Evolutionary conservation across 2,329 filamentous ascomycete genomes (phyloP).

Genomic region (Aspergillus sp.): DNA sequence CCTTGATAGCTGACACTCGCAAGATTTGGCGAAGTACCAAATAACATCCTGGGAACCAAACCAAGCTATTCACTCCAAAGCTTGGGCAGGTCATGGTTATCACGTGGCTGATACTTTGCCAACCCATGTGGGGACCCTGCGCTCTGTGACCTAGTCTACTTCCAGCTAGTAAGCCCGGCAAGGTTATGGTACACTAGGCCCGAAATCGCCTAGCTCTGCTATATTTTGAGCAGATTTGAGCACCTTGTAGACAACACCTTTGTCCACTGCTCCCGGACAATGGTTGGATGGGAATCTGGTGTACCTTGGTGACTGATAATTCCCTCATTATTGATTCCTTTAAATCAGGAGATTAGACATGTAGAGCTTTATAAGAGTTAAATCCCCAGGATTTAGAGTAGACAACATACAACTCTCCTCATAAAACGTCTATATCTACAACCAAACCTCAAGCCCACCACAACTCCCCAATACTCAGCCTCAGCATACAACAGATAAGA

Average conservation of each 20-base stretch:
- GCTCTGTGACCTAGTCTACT: not conserved
- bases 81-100: too few relatives aligned
- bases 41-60: too few relatives aligned
- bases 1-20: not conserved
- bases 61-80: too few relatives aligned
- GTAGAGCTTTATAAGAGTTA: not conserved
- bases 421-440: too few relatives aligned
- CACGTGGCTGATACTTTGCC: too few relatives aligned
- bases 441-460: not conserved
- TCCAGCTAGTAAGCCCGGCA: not conserved
- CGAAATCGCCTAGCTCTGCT: constrained; percentile 1
- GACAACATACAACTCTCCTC: too few relatives aligned
- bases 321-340: constrained; percentile 8
- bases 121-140: too few relatives aligned
- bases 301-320: constrained; percentile 19
- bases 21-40: too few relatives aligned
- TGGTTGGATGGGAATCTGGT: not conserved
- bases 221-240: constrained; percentile 19
- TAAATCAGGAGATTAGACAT: not conserved
- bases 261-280: not conserved
- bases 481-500: not conserved
- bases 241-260: constrained; percentile 12
- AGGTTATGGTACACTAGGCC: not conserved
- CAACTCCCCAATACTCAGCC: not conserved
- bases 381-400: not conserved